Percentiles rank a stretch among this genome's conserved stretches.
phyloP scores from a whole-genome alignment of 441 rosid genomes.

The Capsella rubella region DNA sequence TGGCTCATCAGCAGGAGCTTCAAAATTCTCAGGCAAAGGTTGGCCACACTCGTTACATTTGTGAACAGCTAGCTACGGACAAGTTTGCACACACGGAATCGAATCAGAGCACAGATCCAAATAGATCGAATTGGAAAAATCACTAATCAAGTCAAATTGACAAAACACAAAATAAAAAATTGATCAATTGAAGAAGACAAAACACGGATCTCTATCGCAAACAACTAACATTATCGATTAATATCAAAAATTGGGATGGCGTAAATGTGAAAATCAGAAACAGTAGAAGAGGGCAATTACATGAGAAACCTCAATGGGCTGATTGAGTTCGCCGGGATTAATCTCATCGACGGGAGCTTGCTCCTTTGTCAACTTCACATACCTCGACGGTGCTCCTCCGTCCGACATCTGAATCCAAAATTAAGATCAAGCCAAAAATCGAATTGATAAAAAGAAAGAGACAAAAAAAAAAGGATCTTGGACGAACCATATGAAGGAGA shows the following conservation, averaged over 20 bases:
- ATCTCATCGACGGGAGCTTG: constrained; percentile 70
- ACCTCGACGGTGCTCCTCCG: constrained; percentile 61
- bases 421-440: constrained; percentile 13
- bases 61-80: constrained; percentile 61
- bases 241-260: constrained; percentile 8
- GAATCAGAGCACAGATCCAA: constrained; percentile 15
- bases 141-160: constrained; percentile 1
- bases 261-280: neutral
- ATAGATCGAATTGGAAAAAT: neutral
- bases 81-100: neutral
- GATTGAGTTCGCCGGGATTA: constrained; percentile 80
- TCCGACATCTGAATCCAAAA: constrained; percentile 61
- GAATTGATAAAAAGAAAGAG: neutral
- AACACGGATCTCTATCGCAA: neutral
- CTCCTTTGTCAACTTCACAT: constrained; percentile 71
- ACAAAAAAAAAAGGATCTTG: neutral
- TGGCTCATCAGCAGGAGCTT: constrained; percentile 69
- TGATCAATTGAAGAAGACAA: constrained; percentile 6
- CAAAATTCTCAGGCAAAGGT: constrained; percentile 66
- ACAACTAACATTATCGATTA: constrained; percentile 3
- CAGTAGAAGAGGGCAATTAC: constrained; percentile 38
- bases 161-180: neutral
- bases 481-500: constrained; percentile 18
- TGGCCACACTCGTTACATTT: constrained; percentile 84
- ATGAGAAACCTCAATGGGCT: constrained; percentile 75